Base-by-base conservation (phyloP, 2,329 filamentous ascomycete species). In the Aureobasidium sp. region DNA sequence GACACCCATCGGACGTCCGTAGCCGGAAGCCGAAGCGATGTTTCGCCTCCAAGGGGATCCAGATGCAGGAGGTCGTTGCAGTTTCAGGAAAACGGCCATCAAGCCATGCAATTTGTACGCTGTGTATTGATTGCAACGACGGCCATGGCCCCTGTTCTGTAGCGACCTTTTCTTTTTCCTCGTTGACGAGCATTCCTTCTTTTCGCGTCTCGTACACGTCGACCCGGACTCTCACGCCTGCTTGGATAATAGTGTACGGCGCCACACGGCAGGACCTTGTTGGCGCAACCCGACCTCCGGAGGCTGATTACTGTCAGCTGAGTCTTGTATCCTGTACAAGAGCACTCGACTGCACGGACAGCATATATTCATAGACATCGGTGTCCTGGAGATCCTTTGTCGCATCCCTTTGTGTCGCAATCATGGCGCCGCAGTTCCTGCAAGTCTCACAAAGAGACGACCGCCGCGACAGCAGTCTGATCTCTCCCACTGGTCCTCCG, bases 381-480 rank as follows among this genome's bases (percentile, higher is more conserved):
- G 22, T 37, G 48, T 51, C 48, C 37, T 24, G 37, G 37, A 7
- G 22, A 24, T 51, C 17, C 27, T 51, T 37, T 51, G 48, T 51
- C 19, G 35, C 35, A 25, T 6, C 22, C 10, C 29, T 50, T 50
- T 35, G 21, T 24, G 16, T 51, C 48, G 25, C 35, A 41, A 25
- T 4, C 48, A 51, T 51, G 48, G 48, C 48, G 27, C 48, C 37
- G 17, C 17, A 17, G 6, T 51, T 29, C 29, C 29, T 51, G 4
- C 35, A 38, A 38, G 37, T 51, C 35, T 51, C 48, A 51, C 48
- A 51, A 51, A 51, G 37, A 41, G 48, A 51, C 29, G 6, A 1
- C 6, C 35, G 48, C 14, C 48, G 48, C 14, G 48, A 51, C 37
- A 51, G 37, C 48, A 34, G 6, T 17, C 38, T 51, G 27, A 51